Evolutionary conservation across 306 rosid genomes (phyloP).

Genomic region (Quercus berberidifolia): DNA sequence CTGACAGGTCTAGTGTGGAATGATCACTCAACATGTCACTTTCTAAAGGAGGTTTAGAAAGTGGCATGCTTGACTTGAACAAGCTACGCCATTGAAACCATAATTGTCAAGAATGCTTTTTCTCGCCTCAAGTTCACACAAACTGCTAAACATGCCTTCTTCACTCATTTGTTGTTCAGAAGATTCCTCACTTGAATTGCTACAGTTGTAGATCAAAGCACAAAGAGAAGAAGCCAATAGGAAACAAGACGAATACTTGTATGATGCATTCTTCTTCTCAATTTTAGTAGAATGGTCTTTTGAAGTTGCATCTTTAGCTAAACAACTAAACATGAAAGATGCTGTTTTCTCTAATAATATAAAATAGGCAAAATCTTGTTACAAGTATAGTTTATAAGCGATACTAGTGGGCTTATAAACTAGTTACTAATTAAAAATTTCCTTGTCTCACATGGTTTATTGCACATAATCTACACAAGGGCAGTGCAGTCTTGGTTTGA

Average conservation of each 20-base stretch:
- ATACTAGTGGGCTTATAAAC: too few species aligned
- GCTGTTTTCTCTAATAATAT: slow-evolving; percentile 8
- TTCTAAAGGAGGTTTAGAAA: slow-evolving; percentile 1
- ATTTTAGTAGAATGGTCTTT: slow-evolving; percentile 35
- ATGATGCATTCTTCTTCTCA: slow-evolving; percentile 33
- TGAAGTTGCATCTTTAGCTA: slow-evolving; percentile 46
- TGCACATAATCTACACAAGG: too few species aligned
- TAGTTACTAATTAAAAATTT: too few species aligned
- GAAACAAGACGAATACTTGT: slow-evolving; percentile 41
- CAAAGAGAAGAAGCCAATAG: slow-evolving; percentile 64
- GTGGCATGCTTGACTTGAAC: slow-evolving; percentile 12
- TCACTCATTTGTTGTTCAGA: slow-evolving; percentile 64
- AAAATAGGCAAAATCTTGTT: not conserved
- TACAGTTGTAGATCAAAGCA: slow-evolving; percentile 56
- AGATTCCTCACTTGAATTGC: slow-evolving; percentile 53
- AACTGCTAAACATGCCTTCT: slow-evolving; percentile 96
- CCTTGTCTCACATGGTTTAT: too few species aligned
- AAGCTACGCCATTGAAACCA: slow-evolving; percentile 5
- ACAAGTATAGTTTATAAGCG: too few species aligned
- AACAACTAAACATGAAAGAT: slow-evolving; percentile 48
- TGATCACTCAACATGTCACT: slow-evolving; percentile 6
- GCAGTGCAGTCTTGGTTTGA: too few species aligned
- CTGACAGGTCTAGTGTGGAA: not conserved
- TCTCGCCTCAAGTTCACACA: slow-evolving; percentile 98
- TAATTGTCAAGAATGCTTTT: slow-evolving; percentile 4